Percentiles rank a stretch among this genome's conserved stretches.
Conservation (phyloP, 2,329 filamentous ascomycete genomes). For the Lachnellula occidentalis region DNA sequence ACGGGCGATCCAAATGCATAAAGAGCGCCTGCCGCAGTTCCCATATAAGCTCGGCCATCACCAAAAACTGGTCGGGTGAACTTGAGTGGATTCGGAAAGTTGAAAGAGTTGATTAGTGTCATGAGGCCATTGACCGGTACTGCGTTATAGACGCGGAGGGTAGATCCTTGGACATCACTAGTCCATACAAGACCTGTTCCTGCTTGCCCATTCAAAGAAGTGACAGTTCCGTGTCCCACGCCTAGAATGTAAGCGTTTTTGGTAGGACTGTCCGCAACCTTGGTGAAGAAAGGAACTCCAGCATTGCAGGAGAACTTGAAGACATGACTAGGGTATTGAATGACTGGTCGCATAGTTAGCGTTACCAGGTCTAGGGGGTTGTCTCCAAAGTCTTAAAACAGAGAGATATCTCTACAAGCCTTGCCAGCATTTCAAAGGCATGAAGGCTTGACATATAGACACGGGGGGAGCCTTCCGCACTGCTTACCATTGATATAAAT, state of each 20-base stretch:
- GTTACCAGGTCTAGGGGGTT: neutral
- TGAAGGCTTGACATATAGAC: too few species aligned
- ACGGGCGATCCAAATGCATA: slow-evolving; percentile 53
- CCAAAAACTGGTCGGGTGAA: slow-evolving; percentile 55
- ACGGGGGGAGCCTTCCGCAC: neutral
- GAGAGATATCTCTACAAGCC: too few species aligned
- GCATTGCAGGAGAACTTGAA: slow-evolving; percentile 52
- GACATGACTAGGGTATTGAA: slow-evolving; percentile 48
- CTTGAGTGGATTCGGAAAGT: slow-evolving; percentile 47
- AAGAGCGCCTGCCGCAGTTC: slow-evolving; percentile 44
- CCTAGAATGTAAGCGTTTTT: slow-evolving; percentile 49
- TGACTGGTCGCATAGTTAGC: slow-evolving; percentile 31
- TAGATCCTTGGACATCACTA: slow-evolving; percentile 48
- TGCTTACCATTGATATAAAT: slow-evolving; percentile 39
- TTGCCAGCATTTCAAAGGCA: too few species aligned
- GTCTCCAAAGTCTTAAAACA: too few species aligned
- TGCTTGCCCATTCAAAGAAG: slow-evolving; percentile 46
- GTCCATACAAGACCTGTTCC: slow-evolving; percentile 54
- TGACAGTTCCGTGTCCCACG: slow-evolving; percentile 51
- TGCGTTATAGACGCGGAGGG: slow-evolving; percentile 48
- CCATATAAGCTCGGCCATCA: slow-evolving; percentile 50
- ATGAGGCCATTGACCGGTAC: slow-evolving; percentile 43
- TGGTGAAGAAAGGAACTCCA: slow-evolving; percentile 48
- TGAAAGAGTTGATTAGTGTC: slow-evolving; percentile 45
- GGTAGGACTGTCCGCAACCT: slow-evolving; percentile 44